Percentiles rank a stretch among this genome's conserved stretches.
Conservation (phyloP, 2,329 filamentous ascomycete genomes). For the Tolypocladium album region DNA sequence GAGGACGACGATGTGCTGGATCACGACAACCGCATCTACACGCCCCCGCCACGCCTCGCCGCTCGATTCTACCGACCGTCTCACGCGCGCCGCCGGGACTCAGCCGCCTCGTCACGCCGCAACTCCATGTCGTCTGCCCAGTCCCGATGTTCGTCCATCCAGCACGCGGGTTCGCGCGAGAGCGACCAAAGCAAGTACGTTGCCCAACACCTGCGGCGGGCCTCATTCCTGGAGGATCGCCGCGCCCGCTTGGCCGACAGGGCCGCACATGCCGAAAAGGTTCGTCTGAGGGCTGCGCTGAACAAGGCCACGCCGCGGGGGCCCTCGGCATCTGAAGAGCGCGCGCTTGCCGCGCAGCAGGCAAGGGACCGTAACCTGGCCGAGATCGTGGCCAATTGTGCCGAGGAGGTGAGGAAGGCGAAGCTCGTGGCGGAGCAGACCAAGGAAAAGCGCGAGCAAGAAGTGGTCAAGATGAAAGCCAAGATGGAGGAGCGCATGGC, state of each 20-base stretch:
- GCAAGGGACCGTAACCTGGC: slow-evolving; percentile 71
- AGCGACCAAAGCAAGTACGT: slow-evolving; percentile 65
- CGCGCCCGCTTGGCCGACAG: slow-evolving; percentile 71
- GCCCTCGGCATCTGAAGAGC: slow-evolving; percentile 59
- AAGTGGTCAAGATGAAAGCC: slow-evolving; percentile 55
- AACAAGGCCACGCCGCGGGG: slow-evolving; percentile 60
- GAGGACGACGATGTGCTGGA: slow-evolving; percentile 23
- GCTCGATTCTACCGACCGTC: slow-evolving; percentile 65
- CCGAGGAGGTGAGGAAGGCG: slow-evolving; percentile 71
- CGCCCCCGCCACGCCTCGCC: slow-evolving; percentile 66
- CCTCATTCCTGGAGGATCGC: slow-evolving; percentile 70
- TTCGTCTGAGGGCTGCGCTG: slow-evolving; percentile 62
- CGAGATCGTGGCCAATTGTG: slow-evolving; percentile 71
- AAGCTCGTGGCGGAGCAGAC: slow-evolving; percentile 76
- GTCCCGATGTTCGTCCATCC: slow-evolving; percentile 53
- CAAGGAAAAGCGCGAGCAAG: slow-evolving; percentile 69
- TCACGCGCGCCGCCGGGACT: slow-evolving; percentile 59
- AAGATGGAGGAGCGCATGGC: slow-evolving; percentile 75
- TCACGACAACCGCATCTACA: slow-evolving; percentile 29
- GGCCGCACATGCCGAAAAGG: slow-evolving; percentile 74
- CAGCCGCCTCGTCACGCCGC: slow-evolving; percentile 66
- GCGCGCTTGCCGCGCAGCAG: slow-evolving; percentile 65
- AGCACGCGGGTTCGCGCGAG: slow-evolving; percentile 38
- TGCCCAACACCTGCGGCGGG: slow-evolving; percentile 68
- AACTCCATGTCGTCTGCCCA: slow-evolving; percentile 72